Base-by-base conservation (phyloP, 768 basidiomycete species). In the Dioszegia crocea region DNA sequence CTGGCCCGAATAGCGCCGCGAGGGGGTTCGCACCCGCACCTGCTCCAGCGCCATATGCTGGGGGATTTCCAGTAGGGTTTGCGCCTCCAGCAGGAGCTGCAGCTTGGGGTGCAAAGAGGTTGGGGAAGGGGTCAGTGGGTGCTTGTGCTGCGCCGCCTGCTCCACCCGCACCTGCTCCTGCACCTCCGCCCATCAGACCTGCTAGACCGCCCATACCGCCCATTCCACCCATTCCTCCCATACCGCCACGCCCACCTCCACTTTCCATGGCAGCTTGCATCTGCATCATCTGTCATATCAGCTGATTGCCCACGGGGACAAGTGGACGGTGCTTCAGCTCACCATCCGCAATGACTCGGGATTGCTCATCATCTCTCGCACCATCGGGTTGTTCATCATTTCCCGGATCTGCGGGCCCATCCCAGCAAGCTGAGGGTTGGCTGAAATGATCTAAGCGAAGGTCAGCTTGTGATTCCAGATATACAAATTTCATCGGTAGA, bases 381-480 rank as follows among this genome's bases (percentile, higher is more conserved):
- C 85, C 31, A 79, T 73, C 0, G 84, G 82, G 56, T 86, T 84
- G 1, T 87, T 72, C 31, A 88, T 88, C 45, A 88, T 80, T 60
- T 86, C 80, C 21, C 91, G 82, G 17, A 90, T 83, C 69, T 89
- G 88, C 0, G 91, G 90, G 1, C 82, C 88, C 84, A 92, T 87
- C 0, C 70, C 79, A 74, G 27, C 83, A 78, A 67, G 88, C 66
- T 90, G 85, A 0, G 94, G 92, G 76, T 91, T 88, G 52, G 83
- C 83, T 0, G 85, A 83, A 63, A 94, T 86, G 67, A 93, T 80
- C 76, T 75, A 56, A 6, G 1, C 31, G 14, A 23, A n/a, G n/a
- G 29, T 54, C 17, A 43, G 45, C 46, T 33, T 10, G 5, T 39
- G 12, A 27, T 5, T 12, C 36, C 31, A 26, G 43, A n/a, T n/a